Percentiles rank a stretch among this genome's conserved stretches.
phyloP scores from a whole-genome alignment of 2,329 filamentous ascomycete genomes.

The Pseudogymnoascus sp. region DNA sequence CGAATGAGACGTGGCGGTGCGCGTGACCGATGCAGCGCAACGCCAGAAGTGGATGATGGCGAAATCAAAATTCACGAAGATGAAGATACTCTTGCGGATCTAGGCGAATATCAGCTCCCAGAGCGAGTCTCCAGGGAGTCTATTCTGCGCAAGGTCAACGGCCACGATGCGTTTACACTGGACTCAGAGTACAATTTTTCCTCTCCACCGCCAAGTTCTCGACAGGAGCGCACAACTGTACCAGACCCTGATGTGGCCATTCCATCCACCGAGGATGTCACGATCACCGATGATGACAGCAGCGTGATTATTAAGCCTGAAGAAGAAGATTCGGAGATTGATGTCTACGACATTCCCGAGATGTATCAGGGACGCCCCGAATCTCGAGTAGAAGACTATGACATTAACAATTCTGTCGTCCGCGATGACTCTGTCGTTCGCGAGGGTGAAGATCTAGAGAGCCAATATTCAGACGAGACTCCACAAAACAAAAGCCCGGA shows the following conservation, averaged over 20 bases:
- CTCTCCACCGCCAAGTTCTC: constrained; percentile 44
- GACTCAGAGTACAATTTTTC: constrained; percentile 61
- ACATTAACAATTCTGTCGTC: constrained; percentile 42
- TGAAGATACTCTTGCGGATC: constrained; percentile 55
- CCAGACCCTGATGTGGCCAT: constrained; percentile 81
- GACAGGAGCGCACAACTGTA: background rate
- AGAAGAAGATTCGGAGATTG: constrained; percentile 50
- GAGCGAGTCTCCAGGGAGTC: constrained; percentile 87
- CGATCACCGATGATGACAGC: constrained; percentile 50
- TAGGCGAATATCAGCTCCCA: constrained; percentile 59
- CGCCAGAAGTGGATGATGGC: constrained; percentile 27
- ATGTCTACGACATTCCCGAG: constrained; percentile 63
- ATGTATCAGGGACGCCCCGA: constrained; percentile 51
- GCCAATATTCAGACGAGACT: constrained; percentile 48
- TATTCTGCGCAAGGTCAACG: constrained; percentile 82
- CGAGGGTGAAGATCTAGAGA: constrained; percentile 31
- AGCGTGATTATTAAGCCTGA: constrained; percentile 64
- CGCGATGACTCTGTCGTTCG: constrained; percentile 31
- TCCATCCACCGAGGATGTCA: constrained; percentile 68
- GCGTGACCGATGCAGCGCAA: constrained; percentile 37
- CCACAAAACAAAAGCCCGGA: constrained; percentile 22
- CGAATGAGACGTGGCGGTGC: constrained; percentile 58
- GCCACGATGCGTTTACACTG: constrained; percentile 46
- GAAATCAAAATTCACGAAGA: constrained; percentile 43
- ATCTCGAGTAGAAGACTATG: constrained; percentile 45